Base-by-base conservation (phyloP, 768 basidiomycete species). In the Termitomyces sp. region DNA sequence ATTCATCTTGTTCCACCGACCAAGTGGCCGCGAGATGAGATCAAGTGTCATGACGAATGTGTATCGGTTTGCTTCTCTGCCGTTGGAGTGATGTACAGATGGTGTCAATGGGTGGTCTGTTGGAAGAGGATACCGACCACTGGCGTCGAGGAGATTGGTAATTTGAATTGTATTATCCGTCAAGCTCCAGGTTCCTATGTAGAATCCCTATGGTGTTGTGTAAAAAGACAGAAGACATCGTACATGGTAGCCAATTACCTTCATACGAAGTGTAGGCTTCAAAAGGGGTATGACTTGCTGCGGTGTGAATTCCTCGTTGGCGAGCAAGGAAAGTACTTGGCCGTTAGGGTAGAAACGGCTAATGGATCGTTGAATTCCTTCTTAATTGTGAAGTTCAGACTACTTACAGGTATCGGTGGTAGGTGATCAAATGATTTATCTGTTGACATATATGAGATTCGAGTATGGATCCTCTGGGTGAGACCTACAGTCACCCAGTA, bases 341-440 rank as follows among this genome's bases (percentile, higher is more conserved):
- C 95, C 95, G 62, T 91, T 84, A 0, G 92, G 87, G 64, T 89
- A 89, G 76, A 96, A 96, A 30, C 95, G 91, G 47, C 91, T 93
- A 56, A 13, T 50, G 18, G 45, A 37, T 48, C 31, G 51, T 46
- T 46, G 15, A 7, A 41, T 54, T 6, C 30, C 49, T 0, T 31
- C 22, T 50, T 12, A 16, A n/a, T 22, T 18, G 30, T 16, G 1
- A 8, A n/a, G 41, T 34, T 18, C 44, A 54, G 20, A 51, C 33
- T 49, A 34, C 88, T 71, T 63, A 91, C 86, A 97, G 79, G 71
- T 93, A 96, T 34, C 95, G 91, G 67, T 95, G 91, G 71, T 96
- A 97, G 6, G 93, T 95, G 66, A 97, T 84, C 58, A 95, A 78
- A 67, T 96, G 93, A 68, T 75, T 90, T 59, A 91, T 78, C 91